Evolutionary conservation across 164 flowering plant genomes (phyloP).

Genomic region (Macadamia tetraphylla): DNA sequence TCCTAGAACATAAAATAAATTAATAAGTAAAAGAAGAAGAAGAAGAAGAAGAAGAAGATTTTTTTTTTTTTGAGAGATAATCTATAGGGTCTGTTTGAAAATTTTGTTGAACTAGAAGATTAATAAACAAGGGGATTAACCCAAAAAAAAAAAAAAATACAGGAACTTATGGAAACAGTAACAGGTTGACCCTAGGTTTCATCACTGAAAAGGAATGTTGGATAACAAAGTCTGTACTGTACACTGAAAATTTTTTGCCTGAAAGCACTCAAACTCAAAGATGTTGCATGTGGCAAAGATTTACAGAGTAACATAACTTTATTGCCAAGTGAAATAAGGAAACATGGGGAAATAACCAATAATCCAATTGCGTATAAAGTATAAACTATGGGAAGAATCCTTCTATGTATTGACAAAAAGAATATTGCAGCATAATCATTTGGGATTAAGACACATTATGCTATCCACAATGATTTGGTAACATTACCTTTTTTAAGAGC

Average conservation of each 20-base stretch:
- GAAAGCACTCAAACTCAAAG: background rate
- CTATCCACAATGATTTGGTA: background rate
- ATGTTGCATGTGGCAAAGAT: background rate
- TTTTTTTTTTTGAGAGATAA: too few relatives aligned
- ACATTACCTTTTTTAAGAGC: too few relatives aligned
- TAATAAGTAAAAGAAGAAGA: too few relatives aligned
- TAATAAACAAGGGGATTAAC: background rate
- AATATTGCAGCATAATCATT: background rate
- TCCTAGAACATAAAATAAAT: background rate
- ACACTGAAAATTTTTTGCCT: too few relatives aligned
- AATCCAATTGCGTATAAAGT: background rate
- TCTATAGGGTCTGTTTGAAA: too few relatives aligned
- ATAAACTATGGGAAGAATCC: background rate
- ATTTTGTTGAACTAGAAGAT: too few relatives aligned
- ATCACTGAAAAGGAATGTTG: background rate
- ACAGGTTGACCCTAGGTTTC: background rate
- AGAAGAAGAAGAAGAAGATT: too few relatives aligned
- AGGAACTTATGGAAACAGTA: background rate
- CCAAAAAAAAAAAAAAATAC: background rate
- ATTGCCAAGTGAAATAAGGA: background rate
- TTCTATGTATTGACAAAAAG: background rate
- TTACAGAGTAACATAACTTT: background rate
- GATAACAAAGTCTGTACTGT: background rate
- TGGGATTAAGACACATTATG: background rate
- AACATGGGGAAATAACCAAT: background rate